phyloP scores from a whole-genome alignment of 192 early-diverging fungal genomes.

The Geosiphon pyriformis region DNA sequence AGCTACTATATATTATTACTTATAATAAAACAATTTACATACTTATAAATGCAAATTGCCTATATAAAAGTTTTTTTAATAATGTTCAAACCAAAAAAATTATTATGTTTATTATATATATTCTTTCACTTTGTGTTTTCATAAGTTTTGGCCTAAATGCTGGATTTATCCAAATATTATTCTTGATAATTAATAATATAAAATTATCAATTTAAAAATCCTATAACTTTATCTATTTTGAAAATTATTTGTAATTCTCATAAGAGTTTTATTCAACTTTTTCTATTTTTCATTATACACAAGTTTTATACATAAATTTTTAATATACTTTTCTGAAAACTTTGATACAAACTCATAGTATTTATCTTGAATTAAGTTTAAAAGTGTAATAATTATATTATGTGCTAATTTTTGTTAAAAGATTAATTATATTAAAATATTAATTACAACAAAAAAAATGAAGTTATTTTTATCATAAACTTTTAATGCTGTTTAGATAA shows the following conservation, averaged over 20 bases:
- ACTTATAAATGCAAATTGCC: not conserved
- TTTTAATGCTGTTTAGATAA: not conserved
- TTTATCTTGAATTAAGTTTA: not conserved
- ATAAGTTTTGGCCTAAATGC: not conserved
- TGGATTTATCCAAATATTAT: not conserved
- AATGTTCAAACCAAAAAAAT: not conserved
- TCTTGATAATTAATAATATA: not conserved
- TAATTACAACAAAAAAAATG: not conserved
- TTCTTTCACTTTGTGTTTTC: conserved; percentile 2
- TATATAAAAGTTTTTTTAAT: conserved; percentile 1
- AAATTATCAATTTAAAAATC: not conserved
- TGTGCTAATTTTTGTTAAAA: not conserved
- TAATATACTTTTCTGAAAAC: not conserved
- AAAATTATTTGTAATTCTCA: not conserved
- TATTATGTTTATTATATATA: conserved; percentile 1
- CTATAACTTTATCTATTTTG: not conserved
- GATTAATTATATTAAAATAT: not conserved
- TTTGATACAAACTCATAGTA: not conserved
- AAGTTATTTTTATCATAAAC: not conserved
- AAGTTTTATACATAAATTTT: too few relatives aligned
- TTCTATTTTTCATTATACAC: too few relatives aligned
- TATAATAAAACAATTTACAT: too few relatives aligned
- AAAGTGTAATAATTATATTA: not conserved
- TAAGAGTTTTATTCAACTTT: not conserved
- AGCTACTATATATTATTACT: too few relatives aligned